Evolutionary conservation across 805 yeast species (phyloP), one percentile per base, ranked within the genome.

Genomic region (Millerozyma miso): DNA sequence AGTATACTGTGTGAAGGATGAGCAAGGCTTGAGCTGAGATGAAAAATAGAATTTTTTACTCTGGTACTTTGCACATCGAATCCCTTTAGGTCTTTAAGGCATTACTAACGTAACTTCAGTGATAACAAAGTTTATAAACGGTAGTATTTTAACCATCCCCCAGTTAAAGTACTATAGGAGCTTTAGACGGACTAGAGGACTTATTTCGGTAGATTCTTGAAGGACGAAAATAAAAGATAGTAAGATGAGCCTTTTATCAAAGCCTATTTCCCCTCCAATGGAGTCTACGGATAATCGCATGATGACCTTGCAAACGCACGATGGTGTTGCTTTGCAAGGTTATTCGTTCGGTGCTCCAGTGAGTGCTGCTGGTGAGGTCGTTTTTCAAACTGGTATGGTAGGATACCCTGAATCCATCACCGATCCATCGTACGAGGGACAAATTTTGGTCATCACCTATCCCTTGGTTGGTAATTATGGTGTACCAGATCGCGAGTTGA

Each of bases 371-470:
- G 99, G 99, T 77, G 99, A 93, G 73, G 80, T 95, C 57, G 99
- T 93, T 47, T 93, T 93, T 81, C 98, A 95, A 71, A 93, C 99
- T 50, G 98, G 99, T 74, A 90, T 93, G 97, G 98, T 93, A 55
- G 99, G 99, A 49, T 93, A 93, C 66, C 99, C 98, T 34, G 99
- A 93, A 69, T 83, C 97, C 41, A 80, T 93, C 66, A 89, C 99
- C 33, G 99, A 93, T 69, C 99, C 99, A 47, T 93, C 98, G 36
- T 93, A 93, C 69, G 90, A 87, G 62, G 99, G 99, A 50, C 99
- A 93, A 71, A 91, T 93, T 60, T 73, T 93, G 63, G 97, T 93
- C 50, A 86, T 93, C 67, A 93, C 99, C 42, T 93, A 83, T 67
- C 99, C 99, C 19, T 76, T 93, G 56, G 96, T 93, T 40, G 99